Base-by-base conservation (phyloP, 2,329 filamentous ascomycete genomes). In the Talaromyces pinophilus region DNA sequence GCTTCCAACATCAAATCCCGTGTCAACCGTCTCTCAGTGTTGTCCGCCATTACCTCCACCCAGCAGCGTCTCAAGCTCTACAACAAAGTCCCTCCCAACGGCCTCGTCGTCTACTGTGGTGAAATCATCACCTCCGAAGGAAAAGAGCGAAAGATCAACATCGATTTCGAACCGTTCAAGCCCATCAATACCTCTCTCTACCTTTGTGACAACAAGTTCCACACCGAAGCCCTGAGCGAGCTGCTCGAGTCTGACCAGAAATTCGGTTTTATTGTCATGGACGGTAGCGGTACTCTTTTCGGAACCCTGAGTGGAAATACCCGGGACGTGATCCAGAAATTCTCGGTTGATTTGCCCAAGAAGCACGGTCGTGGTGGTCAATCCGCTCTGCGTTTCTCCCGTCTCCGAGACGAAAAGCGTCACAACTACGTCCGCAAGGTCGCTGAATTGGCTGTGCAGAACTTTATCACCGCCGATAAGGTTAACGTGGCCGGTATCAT, bases 311-410 rank as follows among this genome's bases (percentile, higher is more conserved):
- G 93, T 75, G 96, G 95, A 73, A 99, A 99, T 82, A 99, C 95
- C 42, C 90, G 95, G 79, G 96, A 99, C 74, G 87, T 99, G 60
- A 86, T 98, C 62, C 95, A 99, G 84, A 99, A 99, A 82, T 97
- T 99, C 84, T 92, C 92, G 22, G 95, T 99, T 79, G 96, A 99
- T 85, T 85, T 99, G 67, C 95, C 95, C 80, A 99, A 99, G 89
- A 99, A 99, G 87, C 95, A 99, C 88, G 95, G 95, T 70, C 93
- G 95, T 91, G 95, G 95, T 93, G 95, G 95, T 87, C 96, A 99
- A 86, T 99, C 95, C 72, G 95, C 95, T 68, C 87, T 99, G 76
- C 96, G 95, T 94, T 99, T 99, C 82, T 92, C 95, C 70, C 95
- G 95, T 93, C 90, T 99, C 67, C 90, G 95, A 86, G 95, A 99